Conservation (phyloP, 495 filamentous ascomycete species). For the Neurospora pannonica region DNA sequence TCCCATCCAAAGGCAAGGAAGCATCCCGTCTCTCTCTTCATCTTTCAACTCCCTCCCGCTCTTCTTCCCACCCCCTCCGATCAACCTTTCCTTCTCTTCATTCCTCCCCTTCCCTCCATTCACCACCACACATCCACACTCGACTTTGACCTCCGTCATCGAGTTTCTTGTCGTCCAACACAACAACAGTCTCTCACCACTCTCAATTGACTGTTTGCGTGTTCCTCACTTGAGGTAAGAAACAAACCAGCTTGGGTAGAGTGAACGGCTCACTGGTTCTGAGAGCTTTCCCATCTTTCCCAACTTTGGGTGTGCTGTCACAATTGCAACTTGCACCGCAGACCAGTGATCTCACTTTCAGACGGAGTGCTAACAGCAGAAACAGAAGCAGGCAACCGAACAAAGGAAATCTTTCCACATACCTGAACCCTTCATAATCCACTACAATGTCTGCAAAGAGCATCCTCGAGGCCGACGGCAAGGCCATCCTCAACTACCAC, state of each 20-base stretch:
- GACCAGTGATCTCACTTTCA: background rate
- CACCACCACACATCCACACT: background rate
- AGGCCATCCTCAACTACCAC: slow-evolving; percentile 99
- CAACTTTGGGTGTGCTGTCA: background rate
- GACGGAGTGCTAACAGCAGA: background rate
- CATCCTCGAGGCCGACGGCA: slow-evolving; percentile 98
- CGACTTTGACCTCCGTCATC: background rate
- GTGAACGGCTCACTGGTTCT: background rate
- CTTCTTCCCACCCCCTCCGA: slow-evolving; percentile 2
- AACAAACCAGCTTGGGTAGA: background rate
- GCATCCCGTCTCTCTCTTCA: slow-evolving; percentile 5
- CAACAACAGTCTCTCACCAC: background rate
- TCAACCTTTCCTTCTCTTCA: background rate
- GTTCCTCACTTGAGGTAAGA: slow-evolving; percentile 13
- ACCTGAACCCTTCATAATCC: slow-evolving; percentile 9
- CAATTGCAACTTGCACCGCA: background rate
- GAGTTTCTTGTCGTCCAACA: background rate
- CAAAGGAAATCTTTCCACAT: slow-evolving; percentile 4
- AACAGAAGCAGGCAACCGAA: slow-evolving; percentile 6
- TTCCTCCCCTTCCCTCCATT: background rate
- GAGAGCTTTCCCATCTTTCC: background rate
- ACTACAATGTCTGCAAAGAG: slow-evolving; percentile 92
- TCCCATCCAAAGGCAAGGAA: slow-evolving; percentile 6
- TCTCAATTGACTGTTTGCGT: slow-evolving; percentile 5
- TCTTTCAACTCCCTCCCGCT: background rate